phyloP scores from a whole-genome alignment of 148 eudicot genomes.

The Rhododendron mucronatum region DNA sequence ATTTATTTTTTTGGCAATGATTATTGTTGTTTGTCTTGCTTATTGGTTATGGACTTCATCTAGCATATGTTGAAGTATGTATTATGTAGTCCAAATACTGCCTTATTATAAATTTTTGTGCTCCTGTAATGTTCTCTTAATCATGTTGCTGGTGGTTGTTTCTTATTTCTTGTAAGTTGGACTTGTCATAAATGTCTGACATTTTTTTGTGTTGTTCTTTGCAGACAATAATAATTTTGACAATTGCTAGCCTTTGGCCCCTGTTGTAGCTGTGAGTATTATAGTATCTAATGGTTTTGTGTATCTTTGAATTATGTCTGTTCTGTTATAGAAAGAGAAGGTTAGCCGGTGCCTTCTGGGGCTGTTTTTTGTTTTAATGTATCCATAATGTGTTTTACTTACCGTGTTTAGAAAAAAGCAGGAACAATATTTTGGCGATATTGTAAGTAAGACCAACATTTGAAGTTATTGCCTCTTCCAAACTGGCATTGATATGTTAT shows the following conservation, averaged over 20 bases:
- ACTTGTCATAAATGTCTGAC: constrained; percentile 17
- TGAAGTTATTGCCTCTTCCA: not conserved
- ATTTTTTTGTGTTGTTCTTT: constrained; percentile 23
- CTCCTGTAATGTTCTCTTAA: not conserved
- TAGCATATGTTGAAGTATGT: not conserved
- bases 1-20: not conserved
- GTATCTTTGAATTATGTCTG: not conserved
- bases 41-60: not conserved
- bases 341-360: not conserved
- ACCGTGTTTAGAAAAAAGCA: not conserved
- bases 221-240: constrained; percentile 82
- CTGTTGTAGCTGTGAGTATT: constrained; percentile 87
- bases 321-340: not conserved
- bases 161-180: not conserved
- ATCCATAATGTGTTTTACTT: not conserved
- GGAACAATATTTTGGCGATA: not conserved
- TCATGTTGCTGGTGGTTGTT: not conserved
- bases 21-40: not conserved
- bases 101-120: not conserved
- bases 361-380: not conserved
- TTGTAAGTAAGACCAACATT: not conserved
- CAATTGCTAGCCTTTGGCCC: constrained; percentile 87
- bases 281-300: not conserved
- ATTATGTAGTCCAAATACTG: not conserved
- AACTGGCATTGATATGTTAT: not conserved